Evolutionary conservation across 345 rosid genomes (phyloP).

Genomic region (Hirschfeldia incana): DNA sequence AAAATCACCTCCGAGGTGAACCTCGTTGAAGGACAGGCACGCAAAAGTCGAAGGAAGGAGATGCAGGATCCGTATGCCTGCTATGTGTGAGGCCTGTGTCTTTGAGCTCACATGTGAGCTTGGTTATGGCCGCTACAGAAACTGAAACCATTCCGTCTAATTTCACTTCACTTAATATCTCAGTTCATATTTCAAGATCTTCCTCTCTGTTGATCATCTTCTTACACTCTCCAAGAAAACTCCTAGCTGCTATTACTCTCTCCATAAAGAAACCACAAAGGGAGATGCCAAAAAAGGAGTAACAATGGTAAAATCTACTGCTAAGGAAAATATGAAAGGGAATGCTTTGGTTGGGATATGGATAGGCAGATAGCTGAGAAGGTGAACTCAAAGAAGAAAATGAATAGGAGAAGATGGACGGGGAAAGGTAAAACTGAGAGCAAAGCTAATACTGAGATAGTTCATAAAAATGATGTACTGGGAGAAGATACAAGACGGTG

Average conservation of each 20-base stretch:
- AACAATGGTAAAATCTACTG: neutral
- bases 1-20: too few species aligned
- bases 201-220: conserved; percentile 66
- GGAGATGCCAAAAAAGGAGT: neutral
- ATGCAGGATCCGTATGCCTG: too few species aligned
- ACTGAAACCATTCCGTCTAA: conserved; percentile 92
- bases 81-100: too few species aligned
- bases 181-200: conserved; percentile 74
- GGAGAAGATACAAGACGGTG: neutral
- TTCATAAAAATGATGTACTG: conserved; percentile 19
- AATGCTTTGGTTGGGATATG: neutral
- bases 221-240: conserved; percentile 31
- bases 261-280: neutral
- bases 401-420: neutral
- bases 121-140: conserved; percentile 67
- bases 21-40: too few species aligned
- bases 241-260: conserved; percentile 41
- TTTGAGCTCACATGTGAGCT: too few species aligned
- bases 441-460: neutral
- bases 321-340: too few species aligned
- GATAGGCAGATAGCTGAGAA: conserved; percentile 12
- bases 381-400: conserved; percentile 28
- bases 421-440: conserved; percentile 12
- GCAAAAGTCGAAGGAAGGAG: too few species aligned
- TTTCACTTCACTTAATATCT: conserved; percentile 81